Conservation (phyloP, 495 filamentous ascomycete genomes). For the Cladorrhinum samala region DNA sequence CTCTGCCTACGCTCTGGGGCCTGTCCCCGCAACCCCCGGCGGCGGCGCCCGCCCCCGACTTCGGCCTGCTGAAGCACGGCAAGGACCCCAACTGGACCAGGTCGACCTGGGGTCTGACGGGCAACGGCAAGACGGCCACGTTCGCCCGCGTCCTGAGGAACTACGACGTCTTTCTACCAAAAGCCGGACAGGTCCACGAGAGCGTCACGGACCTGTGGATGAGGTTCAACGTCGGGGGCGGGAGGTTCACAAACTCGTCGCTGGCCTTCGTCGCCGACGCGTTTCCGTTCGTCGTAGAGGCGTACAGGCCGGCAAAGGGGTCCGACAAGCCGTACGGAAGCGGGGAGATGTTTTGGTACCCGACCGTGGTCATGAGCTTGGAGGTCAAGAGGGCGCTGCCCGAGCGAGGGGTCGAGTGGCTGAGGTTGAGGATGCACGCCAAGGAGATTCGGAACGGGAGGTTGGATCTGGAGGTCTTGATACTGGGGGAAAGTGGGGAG, state of each 20-base stretch:
- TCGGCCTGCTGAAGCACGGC: slow-evolving; percentile 31
- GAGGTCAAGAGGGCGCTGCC: slow-evolving; percentile 62
- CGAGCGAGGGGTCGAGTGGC: slow-evolving; percentile 55
- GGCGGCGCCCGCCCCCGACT: slow-evolving; percentile 34
- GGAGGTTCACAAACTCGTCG: slow-evolving; percentile 47
- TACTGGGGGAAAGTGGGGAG: slow-evolving; percentile 52
- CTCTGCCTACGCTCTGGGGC: slow-evolving; percentile 46
- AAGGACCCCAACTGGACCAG: slow-evolving; percentile 42
- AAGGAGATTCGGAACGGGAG: slow-evolving; percentile 57
- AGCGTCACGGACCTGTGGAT: slow-evolving; percentile 63
- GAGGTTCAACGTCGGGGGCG: slow-evolving; percentile 38
- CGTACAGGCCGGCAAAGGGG: slow-evolving; percentile 13
- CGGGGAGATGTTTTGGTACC: slow-evolving; percentile 57
- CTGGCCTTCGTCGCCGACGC: slow-evolving; percentile 56
- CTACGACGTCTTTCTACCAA: slow-evolving; percentile 51
- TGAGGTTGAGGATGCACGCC: slow-evolving; percentile 52
- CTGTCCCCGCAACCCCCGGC: slow-evolving; percentile 26
- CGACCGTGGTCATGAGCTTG: slow-evolving; percentile 63
- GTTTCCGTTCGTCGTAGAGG: slow-evolving; percentile 31
- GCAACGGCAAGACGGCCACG: slow-evolving; percentile 41
- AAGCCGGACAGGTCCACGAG: slow-evolving; percentile 33
- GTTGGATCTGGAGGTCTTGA: slow-evolving; percentile 57
- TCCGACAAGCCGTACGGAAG: slow-evolving; percentile 10
- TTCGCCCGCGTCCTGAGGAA: slow-evolving; percentile 45
- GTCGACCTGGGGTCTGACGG: slow-evolving; percentile 24